A percentile compares a stretch with the other conserved stretches of the same genome.
phyloP scores from a whole-genome alignment of 805 yeast genomes.

The Spathaspora boniae region DNA sequence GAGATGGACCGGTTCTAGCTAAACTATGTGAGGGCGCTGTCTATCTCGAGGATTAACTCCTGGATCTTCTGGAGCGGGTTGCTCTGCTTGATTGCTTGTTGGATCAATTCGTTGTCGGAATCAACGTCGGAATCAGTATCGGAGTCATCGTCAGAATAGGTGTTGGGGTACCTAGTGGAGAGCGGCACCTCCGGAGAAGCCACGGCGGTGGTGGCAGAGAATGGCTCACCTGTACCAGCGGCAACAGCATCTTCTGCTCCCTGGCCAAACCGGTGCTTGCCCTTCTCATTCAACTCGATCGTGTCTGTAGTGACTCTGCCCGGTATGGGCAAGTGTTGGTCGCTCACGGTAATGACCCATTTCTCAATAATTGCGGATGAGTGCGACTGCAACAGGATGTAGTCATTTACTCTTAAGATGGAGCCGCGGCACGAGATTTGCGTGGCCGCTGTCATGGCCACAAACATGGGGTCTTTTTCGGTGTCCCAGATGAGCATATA shows the following conservation, averaged over 20 bases:
- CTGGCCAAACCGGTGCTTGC: too few species aligned
- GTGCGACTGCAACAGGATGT: slow-evolving; percentile 1
- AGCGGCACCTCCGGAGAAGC: too few species aligned
- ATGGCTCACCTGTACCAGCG: not conserved
- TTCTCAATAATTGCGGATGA: slow-evolving; percentile 34
- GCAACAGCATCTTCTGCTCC: slow-evolving; percentile 1
- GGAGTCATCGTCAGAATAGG: too few species aligned
- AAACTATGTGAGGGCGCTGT: slow-evolving; percentile 6
- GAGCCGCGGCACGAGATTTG: slow-evolving; percentile 7
- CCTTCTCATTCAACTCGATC: slow-evolving; percentile 11
- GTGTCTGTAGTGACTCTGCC: slow-evolving; percentile 35
- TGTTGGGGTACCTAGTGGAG: too few species aligned
- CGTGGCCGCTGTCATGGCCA: slow-evolving; percentile 2
- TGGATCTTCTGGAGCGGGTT: slow-evolving; percentile 1
- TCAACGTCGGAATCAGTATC: slow-evolving; percentile 18
- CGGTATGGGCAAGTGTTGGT: slow-evolving; percentile 29
- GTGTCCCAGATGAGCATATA: slow-evolving; percentile 24
- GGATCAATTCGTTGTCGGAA: slow-evolving; percentile 20
- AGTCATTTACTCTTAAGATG: slow-evolving; percentile 3
- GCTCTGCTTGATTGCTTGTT: not conserved
- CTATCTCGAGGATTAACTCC: slow-evolving; percentile 1
- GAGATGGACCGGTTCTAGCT: slow-evolving; percentile 42
- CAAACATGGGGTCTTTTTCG: not conserved
- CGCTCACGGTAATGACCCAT: slow-evolving; percentile 43
- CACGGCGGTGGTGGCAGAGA: too few species aligned